These are phyloP conservation scores for Dysphania ambrosioides DNA, from an alignment of 148 eudicot species.

Conservation along the genomic window DNA sequence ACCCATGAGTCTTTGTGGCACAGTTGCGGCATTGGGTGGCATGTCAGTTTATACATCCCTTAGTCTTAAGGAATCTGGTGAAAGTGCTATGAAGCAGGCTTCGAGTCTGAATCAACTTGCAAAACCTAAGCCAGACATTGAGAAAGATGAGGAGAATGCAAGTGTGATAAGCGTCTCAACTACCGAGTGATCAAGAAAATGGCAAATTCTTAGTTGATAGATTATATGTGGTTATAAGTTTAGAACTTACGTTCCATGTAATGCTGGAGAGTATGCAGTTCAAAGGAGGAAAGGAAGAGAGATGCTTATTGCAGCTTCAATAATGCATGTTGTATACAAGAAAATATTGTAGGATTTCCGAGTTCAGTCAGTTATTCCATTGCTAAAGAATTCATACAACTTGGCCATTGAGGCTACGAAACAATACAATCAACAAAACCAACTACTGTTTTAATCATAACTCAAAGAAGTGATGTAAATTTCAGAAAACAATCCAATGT, in stretches of 20 bases:
- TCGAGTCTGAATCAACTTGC: conserved; percentile 33
- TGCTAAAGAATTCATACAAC: not conserved
- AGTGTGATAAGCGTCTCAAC: conserved; percentile 33
- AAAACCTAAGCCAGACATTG: conserved; percentile 46
- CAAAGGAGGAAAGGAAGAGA: not conserved
- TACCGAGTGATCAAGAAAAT: conserved; percentile 24
- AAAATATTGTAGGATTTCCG: not conserved
- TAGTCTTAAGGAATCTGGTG: conserved; percentile 41
- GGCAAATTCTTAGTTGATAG: not conserved
- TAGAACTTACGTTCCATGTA: not conserved
- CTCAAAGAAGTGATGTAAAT: not conserved
- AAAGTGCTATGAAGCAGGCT: conserved; percentile 27
- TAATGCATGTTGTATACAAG: conserved; percentile 21
- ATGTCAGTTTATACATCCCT: conserved; percentile 81
- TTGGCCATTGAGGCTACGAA: not conserved
- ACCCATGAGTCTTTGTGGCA: conserved; percentile 65
- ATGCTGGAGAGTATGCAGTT: not conserved
- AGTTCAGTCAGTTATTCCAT: not conserved
- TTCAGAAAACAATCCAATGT: not conserved
- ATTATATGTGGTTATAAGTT: not conserved
- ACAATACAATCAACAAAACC: not conserved
- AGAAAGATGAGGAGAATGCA: conserved; percentile 37
- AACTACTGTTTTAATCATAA: not conserved
- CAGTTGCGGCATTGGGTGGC: conserved; percentile 66
- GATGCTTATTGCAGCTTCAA: conserved; percentile 4